Conservation (phyloP, 371 early-diverging fungal genomes). For the Smittium culicis region DNA sequence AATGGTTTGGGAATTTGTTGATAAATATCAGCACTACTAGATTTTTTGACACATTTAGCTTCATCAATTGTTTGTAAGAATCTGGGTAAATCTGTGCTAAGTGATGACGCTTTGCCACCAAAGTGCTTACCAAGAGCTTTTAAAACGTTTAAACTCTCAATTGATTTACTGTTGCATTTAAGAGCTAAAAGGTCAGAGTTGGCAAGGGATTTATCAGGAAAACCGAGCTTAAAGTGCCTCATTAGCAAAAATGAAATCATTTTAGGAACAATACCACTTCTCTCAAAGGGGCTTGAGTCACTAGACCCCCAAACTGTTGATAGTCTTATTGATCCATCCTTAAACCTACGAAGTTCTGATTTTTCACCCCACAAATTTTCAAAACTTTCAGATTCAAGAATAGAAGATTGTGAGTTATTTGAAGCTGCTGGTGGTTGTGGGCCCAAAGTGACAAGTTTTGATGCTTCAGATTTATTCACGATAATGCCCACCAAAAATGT, state of each 20-base stretch:
- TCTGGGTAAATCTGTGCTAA: slow-evolving; percentile 8
- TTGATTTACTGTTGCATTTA: slow-evolving; percentile 13
- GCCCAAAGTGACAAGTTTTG: slow-evolving; percentile 38
- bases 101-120: slow-evolving; percentile 9
- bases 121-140: slow-evolving; percentile 7
- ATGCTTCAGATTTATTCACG: slow-evolving; percentile 26
- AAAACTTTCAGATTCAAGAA: slow-evolving; percentile 31
- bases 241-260: slow-evolving; percentile 62
- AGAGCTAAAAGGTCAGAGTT: slow-evolving; percentile 34
- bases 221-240: slow-evolving; percentile 43
- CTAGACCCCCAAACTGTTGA: slow-evolving; percentile 36
- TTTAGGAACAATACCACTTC: slow-evolving; percentile 59
- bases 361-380: slow-evolving; percentile 43
- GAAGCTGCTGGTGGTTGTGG: slow-evolving; percentile 31
- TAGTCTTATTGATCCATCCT: slow-evolving; percentile 42
- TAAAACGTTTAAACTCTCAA: not conserved
- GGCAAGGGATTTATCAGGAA: slow-evolving; percentile 14
- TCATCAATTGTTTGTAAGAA: slow-evolving; percentile 17
- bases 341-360: slow-evolving; percentile 44
- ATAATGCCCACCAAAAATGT: slow-evolving; percentile 33
- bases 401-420: not conserved
- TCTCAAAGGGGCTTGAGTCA: slow-evolving; percentile 22
- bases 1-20: not conserved
- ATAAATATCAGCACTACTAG: not conserved
- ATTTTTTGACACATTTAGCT: slow-evolving; percentile 3